Percentiles rank a stretch among this genome's conserved stretches.
Evolutionary conservation across 192 early-diverging fungal species (phyloP).

Genomic region (Backusella tuberculispora): DNA sequence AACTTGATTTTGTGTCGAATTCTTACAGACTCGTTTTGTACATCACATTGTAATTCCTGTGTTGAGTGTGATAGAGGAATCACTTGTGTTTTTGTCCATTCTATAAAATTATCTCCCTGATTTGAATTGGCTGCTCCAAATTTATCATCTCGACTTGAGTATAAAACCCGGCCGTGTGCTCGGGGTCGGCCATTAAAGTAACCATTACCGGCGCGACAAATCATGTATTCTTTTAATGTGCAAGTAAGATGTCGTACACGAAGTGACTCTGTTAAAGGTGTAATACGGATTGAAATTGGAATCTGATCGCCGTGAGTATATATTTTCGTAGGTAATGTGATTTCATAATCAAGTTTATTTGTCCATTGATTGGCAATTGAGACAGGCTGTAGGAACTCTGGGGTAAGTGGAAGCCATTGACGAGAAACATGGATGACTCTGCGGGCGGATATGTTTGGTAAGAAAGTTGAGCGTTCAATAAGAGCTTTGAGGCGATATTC

Average conservation of each 20-base stretch:
- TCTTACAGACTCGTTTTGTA: conserved; percentile 33
- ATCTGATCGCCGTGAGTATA: conserved; percentile 58
- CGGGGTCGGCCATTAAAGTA: conserved; percentile 12
- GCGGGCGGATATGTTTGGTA: conserved; percentile 45
- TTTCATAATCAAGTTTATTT: conserved; percentile 55
- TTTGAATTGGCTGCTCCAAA: conserved; percentile 13
- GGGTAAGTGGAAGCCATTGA: conserved; percentile 47
- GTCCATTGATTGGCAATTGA: conserved; percentile 57
- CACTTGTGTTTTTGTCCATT: conserved; percentile 25
- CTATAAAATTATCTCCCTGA: neutral
- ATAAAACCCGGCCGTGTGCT: conserved; percentile 9
- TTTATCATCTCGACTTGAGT: neutral
- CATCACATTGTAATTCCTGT: conserved; percentile 33
- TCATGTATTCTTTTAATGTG: conserved; percentile 58
- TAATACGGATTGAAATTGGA: conserved; percentile 47
- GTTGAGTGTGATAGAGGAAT: conserved; percentile 20
- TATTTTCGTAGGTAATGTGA: conserved; percentile 56
- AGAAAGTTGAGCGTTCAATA: conserved; percentile 57
- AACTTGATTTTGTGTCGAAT: conserved; percentile 45
- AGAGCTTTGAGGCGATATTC: conserved; percentile 54
- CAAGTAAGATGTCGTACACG: conserved; percentile 48
- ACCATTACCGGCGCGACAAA: conserved; percentile 44
- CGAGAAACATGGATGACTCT: conserved; percentile 49
- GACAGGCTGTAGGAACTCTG: conserved; percentile 53
- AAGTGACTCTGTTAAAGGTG: conserved; percentile 47